Conservation (phyloP, 164 flowering plant species). For the Chloranthus sessilifolius region DNA sequence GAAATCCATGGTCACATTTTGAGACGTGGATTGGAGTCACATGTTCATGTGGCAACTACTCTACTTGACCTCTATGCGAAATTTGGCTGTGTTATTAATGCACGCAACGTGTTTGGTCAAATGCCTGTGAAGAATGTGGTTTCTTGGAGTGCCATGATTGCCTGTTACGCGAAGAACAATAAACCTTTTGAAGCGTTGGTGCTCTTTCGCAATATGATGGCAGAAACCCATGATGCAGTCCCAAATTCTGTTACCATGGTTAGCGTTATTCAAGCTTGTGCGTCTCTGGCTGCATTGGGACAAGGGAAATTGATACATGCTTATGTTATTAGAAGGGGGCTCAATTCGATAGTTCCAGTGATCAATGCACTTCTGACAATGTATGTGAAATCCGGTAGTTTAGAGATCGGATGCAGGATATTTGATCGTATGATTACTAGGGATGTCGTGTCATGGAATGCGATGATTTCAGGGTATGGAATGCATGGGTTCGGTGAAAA, state of each 20-base stretch:
- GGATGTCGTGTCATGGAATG: slow-evolving; percentile 19
- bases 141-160: slow-evolving; percentile 94
- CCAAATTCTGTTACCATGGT: slow-evolving; percentile 88
- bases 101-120: slow-evolving; percentile 43
- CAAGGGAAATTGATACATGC: slow-evolving; percentile 71
- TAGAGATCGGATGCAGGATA: slow-evolving; percentile 38
- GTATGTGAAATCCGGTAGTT: slow-evolving; percentile 74
- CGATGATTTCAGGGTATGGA: slow-evolving; percentile 19
- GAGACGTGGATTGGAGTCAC: slow-evolving; percentile 51
- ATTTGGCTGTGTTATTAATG: slow-evolving; percentile 50
- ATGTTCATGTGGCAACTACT: slow-evolving; percentile 69
- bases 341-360: slow-evolving; percentile 60
- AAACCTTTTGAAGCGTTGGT: slow-evolving; percentile 64
- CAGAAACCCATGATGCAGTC: slow-evolving; percentile 22
- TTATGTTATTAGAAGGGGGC: slow-evolving; percentile 62
- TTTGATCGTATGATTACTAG: slow-evolving; percentile 24
- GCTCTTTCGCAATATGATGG: slow-evolving; percentile 59
- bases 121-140: slow-evolving; percentile 73
- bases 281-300: slow-evolving; percentile 58
- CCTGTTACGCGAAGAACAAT: slow-evolving; percentile 65
- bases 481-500: slow-evolving; percentile 16
- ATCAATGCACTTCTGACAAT: slow-evolving; percentile 53
- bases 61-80: slow-evolving; percentile 81
- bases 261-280: slow-evolving; percentile 88
- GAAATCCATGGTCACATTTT: slow-evolving; percentile 72